Evolutionary conservation across 208 protist species (phyloP).

Genomic region (Trypanosoma melophagium): DNA sequence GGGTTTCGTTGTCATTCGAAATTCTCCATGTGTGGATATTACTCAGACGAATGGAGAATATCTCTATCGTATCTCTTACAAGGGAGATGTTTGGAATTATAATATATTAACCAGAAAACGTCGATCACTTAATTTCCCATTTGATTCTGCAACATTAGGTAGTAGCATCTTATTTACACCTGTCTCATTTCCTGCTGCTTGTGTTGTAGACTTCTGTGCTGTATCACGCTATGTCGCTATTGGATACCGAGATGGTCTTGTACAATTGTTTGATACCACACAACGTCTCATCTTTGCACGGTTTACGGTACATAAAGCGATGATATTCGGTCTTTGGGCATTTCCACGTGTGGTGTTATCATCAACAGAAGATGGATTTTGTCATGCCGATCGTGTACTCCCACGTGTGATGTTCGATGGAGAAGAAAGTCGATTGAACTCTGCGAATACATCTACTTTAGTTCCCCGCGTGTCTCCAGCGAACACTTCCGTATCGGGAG

Average conservation of each 20-base stretch:
- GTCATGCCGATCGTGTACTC: background rate
- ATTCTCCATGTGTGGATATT: constrained; percentile 29
- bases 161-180: background rate
- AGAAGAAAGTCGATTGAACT: background rate
- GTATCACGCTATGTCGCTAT: constrained; percentile 38
- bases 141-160: background rate
- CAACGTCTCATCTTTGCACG: constrained; percentile 62
- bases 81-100: constrained; percentile 24
- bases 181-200: constrained; percentile 11
- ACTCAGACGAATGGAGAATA: constrained; percentile 13
- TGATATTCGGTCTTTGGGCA: constrained; percentile 15
- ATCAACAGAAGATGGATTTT: background rate
- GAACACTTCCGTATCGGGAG: background rate
- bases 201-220: constrained; percentile 18
- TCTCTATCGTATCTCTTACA: constrained; percentile 25
- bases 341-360: constrained; percentile 22
- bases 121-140: constrained; percentile 17
- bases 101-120: background rate
- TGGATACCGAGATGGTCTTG: constrained; percentile 65
- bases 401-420: constrained; percentile 27
- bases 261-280: constrained; percentile 80
- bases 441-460: background rate
- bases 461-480: background rate
- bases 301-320: constrained; percentile 12
- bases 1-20: constrained; percentile 20